Conservation (phyloP, 768 basidiomycete genomes). For the Psilocybe cyanescens region DNA sequence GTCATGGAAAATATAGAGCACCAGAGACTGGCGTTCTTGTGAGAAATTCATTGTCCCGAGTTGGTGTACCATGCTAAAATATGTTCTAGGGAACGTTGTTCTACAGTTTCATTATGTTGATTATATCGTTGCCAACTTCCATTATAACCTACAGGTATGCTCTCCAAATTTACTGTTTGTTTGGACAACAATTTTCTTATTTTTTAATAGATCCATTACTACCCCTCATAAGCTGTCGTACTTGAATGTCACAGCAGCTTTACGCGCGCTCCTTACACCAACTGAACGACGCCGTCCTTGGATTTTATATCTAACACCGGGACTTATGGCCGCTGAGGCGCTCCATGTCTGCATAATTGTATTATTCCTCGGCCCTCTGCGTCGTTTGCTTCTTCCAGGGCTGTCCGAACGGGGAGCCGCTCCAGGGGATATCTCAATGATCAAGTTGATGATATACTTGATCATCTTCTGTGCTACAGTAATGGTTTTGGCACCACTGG, state of each 20-base stretch:
- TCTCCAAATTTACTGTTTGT: neutral
- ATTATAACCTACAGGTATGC: conserved; percentile 79
- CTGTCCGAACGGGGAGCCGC: conserved; percentile 34
- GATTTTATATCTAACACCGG: conserved; percentile 82
- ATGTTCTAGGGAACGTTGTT: conserved; percentile 55
- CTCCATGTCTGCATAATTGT: conserved; percentile 49
- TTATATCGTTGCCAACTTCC: conserved; percentile 68
- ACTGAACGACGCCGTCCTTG: conserved; percentile 81
- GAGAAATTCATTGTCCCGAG: conserved; percentile 3
- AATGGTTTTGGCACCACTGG: conserved; percentile 68
- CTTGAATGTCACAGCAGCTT: conserved; percentile 55
- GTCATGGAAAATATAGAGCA: conserved; percentile 67
- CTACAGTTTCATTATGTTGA: conserved; percentile 67
- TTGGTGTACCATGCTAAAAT: neutral
- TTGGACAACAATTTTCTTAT: conserved; percentile 1
- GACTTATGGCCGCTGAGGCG: conserved; percentile 63
- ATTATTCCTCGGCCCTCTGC: conserved; percentile 49
- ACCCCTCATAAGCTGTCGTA: conserved; percentile 80
- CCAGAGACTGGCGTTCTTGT: conserved; percentile 62
- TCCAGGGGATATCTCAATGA: conserved; percentile 46
- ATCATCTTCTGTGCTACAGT: conserved; percentile 60
- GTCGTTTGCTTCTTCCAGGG: conserved; percentile 49
- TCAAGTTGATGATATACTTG: conserved; percentile 60
- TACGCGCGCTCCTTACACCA: conserved; percentile 77
- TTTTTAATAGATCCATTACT: conserved; percentile 66